These are phyloP conservation scores for Microcyclospora tardicrescens DNA, from an alignment of 2,329 filamentous ascomycete species.

Conservation along the genomic window DNA sequence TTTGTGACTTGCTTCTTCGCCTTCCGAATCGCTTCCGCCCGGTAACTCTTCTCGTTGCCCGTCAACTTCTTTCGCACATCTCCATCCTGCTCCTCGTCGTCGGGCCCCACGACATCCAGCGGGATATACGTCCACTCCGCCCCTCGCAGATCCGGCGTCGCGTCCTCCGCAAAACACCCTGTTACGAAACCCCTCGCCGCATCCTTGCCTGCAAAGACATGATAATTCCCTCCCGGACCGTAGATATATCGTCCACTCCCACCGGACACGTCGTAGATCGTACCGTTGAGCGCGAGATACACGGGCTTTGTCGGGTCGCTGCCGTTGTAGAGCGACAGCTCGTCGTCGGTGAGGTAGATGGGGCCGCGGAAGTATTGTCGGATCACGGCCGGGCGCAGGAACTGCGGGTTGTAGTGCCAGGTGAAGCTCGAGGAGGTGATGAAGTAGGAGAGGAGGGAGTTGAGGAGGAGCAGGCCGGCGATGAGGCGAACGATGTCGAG, in stretches of 20 bases:
- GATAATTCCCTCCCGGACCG: conserved; percentile 68
- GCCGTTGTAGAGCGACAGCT: conserved; percentile 69
- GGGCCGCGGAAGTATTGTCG: conserved; percentile 47
- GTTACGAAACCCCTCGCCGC: conserved; percentile 83
- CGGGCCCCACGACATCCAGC: conserved; percentile 35
- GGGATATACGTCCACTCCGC: conserved; percentile 73
- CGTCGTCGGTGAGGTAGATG: conserved; percentile 56
- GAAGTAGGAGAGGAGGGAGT: conserved; percentile 25
- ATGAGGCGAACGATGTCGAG: conserved; percentile 24
- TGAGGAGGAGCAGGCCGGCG: conserved; percentile 23
- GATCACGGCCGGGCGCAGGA: conserved; percentile 44
- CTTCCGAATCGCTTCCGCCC: conserved; percentile 49
- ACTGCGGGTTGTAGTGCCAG: conserved; percentile 57
- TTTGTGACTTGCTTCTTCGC: conserved; percentile 54
- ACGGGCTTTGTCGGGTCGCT: conserved; percentile 60
- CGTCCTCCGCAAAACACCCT: conserved; percentile 79
- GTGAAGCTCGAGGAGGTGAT: conserved; percentile 40
- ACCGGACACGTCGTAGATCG: conserved; percentile 69
- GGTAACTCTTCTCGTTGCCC: conserved; percentile 21
- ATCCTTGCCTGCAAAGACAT: conserved; percentile 75
- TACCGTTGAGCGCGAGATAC: conserved; percentile 81
- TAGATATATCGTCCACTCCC: conserved; percentile 34
- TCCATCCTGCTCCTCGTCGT: conserved; percentile 11
- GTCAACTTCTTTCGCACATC: conserved; percentile 10
- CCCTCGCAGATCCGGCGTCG: conserved; percentile 71